Percentiles rank a stretch among this genome's conserved stretches.
These are phyloP conservation scores for Dendrobium catenatum DNA, from an alignment of 106 monocot genomes.

Conservation along the genomic window DNA sequence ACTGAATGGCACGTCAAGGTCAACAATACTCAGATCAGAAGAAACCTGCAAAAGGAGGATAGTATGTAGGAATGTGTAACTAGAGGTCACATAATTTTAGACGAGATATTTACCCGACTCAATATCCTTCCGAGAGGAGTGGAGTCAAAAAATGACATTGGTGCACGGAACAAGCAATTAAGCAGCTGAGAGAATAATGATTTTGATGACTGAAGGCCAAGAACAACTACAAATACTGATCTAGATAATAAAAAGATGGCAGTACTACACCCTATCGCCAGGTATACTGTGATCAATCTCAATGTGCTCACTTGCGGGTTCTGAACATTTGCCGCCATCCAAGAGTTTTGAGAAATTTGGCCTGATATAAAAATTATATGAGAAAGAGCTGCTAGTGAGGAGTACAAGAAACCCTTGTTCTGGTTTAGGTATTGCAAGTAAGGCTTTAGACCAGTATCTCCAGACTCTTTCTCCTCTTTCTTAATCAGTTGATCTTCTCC, in stretches of 20 bases:
- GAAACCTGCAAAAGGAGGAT: slow-evolving; percentile 55
- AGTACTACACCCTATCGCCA: slow-evolving; percentile 51
- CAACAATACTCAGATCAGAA: slow-evolving; percentile 81
- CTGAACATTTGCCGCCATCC: slow-evolving; percentile 95
- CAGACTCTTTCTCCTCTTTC: slow-evolving; percentile 85
- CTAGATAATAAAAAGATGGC: slow-evolving; percentile 54
- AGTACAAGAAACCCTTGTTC: slow-evolving; percentile 73
- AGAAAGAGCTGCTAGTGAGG: slow-evolving; percentile 27
- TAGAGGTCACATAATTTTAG: not conserved
- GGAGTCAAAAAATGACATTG: slow-evolving; percentile 92
- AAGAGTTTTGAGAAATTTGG: slow-evolving; percentile 87
- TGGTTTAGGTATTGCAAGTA: slow-evolving; percentile 71
- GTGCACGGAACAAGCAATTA: slow-evolving; percentile 79
- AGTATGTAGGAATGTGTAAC: not conserved
- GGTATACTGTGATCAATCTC: slow-evolving; percentile 63
- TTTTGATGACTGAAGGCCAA: slow-evolving; percentile 74
- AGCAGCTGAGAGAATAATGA: slow-evolving; percentile 84
- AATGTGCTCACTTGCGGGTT: slow-evolving; percentile 72
- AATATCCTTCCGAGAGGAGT: slow-evolving; percentile 93
- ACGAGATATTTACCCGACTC: slow-evolving; percentile 56
- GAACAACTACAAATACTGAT: slow-evolving; percentile 51
- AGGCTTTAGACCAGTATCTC: slow-evolving; percentile 72
- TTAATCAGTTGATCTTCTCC: slow-evolving; percentile 75
- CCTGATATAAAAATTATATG: slow-evolving; percentile 67
- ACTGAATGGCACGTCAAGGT: slow-evolving; percentile 85